These are phyloP conservation scores for Austroboletus niveus DNA, from an alignment of 1,284 basidiomycete species.

Conservation along the genomic window DNA sequence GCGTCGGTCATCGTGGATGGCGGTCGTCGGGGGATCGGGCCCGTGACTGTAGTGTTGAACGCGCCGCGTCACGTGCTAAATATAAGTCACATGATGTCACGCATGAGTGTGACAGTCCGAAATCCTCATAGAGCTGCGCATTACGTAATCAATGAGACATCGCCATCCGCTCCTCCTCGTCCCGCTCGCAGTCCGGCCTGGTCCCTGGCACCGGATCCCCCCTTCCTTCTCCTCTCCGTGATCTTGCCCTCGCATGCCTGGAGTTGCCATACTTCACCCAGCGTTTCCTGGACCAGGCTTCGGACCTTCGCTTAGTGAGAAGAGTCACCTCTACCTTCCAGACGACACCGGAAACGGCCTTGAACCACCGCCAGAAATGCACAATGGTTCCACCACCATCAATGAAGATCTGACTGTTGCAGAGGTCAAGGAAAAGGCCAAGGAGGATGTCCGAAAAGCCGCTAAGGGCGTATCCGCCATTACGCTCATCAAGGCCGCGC, in stretches of 20 bases:
- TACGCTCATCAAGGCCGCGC: conserved; percentile 58
- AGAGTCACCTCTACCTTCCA: conserved; percentile 19
- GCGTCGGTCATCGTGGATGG: conserved; percentile 34
- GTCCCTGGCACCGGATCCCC: conserved; percentile 9
- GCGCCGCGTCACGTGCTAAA: conserved; percentile 31
- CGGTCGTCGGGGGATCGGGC: not conserved
- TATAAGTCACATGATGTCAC: conserved; percentile 23
- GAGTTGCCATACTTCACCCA: conserved; percentile 35
- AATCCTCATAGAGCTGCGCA: conserved; percentile 14
- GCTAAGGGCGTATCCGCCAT: conserved; percentile 54
- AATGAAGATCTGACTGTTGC: conserved; percentile 43
- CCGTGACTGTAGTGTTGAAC: conserved; percentile 24
- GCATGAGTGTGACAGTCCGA: conserved; percentile 7
- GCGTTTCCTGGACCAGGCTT: conserved; percentile 32
- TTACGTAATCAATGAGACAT: conserved; percentile 28
- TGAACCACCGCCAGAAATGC: conserved; percentile 25
- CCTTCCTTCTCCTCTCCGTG: not conserved
- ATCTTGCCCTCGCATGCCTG: conserved; percentile 35
- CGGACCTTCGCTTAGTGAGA: conserved; percentile 28
- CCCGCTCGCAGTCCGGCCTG: conserved; percentile 13
- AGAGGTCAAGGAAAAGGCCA: conserved; percentile 65
- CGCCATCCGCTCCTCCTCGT: conserved; percentile 5
- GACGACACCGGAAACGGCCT: conserved; percentile 16
- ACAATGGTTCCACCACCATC: conserved; percentile 27
- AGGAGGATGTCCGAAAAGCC: conserved; percentile 51